A percentile compares a stretch with the other conserved stretches of the same genome.
Evolutionary conservation across 1,284 basidiomycete species (phyloP).

Genomic region (Agaricales sp.): DNA sequence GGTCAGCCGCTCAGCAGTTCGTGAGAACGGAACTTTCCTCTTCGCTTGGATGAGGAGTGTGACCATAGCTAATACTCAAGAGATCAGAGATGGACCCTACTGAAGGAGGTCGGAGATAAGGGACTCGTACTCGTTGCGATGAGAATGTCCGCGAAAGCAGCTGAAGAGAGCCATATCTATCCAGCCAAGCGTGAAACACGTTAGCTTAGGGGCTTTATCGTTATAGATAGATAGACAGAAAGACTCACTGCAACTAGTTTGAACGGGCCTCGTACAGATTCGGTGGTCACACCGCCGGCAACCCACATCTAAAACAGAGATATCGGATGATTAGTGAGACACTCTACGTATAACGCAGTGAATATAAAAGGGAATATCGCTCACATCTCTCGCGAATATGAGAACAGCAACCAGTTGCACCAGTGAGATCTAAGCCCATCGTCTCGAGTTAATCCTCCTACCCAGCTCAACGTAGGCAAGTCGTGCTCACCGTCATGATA

Average conservation of each 20-base stretch:
- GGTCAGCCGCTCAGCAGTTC: background rate
- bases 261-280: background rate
- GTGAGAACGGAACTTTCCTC: background rate
- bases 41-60: background rate
- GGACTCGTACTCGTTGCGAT: background rate
- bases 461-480: background rate
- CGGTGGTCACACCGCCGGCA: background rate
- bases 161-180: background rate
- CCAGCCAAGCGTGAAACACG: too few relatives aligned
- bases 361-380: too few relatives aligned
- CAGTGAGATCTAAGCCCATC: background rate
- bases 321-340: background rate
- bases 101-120: background rate
- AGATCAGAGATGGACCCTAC: background rate
- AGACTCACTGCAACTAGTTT: background rate
- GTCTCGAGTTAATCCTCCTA: background rate
- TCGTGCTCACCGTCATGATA: background rate
- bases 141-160: background rate
- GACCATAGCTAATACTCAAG: background rate
- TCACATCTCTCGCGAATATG: background rate
- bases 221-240: background rate
- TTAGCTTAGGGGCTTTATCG: background rate
- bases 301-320: background rate
- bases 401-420: background rate
- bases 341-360: too few relatives aligned